phyloP scores from a whole-genome alignment of 352 stramenopile genomes.

The Lagenidium giganteum region DNA sequence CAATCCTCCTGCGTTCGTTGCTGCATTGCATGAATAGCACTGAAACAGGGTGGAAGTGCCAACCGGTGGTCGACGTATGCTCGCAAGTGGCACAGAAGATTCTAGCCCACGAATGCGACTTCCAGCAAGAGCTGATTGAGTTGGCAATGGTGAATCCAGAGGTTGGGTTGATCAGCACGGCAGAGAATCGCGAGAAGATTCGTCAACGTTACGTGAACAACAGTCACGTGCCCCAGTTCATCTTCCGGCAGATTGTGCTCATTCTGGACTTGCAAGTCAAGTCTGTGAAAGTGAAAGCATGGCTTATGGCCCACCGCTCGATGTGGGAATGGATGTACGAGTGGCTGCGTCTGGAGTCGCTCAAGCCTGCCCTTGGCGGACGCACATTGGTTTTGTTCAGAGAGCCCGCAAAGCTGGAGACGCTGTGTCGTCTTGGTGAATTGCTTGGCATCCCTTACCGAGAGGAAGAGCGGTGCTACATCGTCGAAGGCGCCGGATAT shows the following conservation, averaged over 20 bases:
- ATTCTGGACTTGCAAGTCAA: slow-evolving; percentile 68
- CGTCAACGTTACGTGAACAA: slow-evolving; percentile 61
- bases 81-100: slow-evolving; percentile 55
- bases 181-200: slow-evolving; percentile 59
- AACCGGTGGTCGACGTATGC: slow-evolving; percentile 77
- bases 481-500: slow-evolving; percentile 88
- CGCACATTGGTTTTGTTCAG: slow-evolving; percentile 55
- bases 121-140: slow-evolving; percentile 60
- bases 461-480: slow-evolving; percentile 79
- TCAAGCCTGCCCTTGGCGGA: slow-evolving; percentile 73
- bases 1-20: slow-evolving; percentile 59
- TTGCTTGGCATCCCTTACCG: slow-evolving; percentile 54
- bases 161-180: slow-evolving; percentile 64
- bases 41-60: slow-evolving; percentile 84
- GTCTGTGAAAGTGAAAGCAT: slow-evolving; percentile 44
- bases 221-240: slow-evolving; percentile 67
- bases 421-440: slow-evolving; percentile 58
- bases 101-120: slow-evolving; percentile 52
- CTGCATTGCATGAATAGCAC: slow-evolving; percentile 75
- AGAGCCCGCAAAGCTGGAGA: slow-evolving; percentile 72
- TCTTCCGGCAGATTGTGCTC: slow-evolving; percentile 73
- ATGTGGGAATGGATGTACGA: slow-evolving; percentile 86
- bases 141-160: slow-evolving; percentile 57
- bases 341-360: slow-evolving; percentile 81
- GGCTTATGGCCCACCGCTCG: slow-evolving; percentile 42